These are phyloP conservation scores for Aspergillus eucalypticola DNA, from an alignment of 2,329 filamentous ascomycete genomes.

Conservation along the genomic window DNA sequence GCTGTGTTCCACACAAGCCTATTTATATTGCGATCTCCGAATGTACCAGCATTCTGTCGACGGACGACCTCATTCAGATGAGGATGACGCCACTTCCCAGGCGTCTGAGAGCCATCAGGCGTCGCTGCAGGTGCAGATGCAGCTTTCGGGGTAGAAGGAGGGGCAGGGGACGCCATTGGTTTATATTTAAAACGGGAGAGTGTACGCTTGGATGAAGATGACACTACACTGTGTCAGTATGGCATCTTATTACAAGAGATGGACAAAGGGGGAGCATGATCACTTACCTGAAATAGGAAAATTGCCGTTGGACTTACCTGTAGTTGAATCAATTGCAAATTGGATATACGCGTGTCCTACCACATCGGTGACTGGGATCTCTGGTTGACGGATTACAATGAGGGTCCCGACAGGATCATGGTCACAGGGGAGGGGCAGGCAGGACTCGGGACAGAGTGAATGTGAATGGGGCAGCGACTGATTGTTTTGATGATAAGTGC, in stretches of 20 bases:
- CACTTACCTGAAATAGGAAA: constrained; percentile 7
- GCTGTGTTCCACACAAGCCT: constrained; percentile 68
- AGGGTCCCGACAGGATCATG: constrained; percentile 11
- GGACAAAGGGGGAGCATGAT: neutral
- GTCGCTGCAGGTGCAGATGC: constrained; percentile 28
- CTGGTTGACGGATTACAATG: neutral
- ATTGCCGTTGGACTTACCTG: constrained; percentile 21
- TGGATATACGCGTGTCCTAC: neutral
- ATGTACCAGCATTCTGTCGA: constrained; percentile 75
- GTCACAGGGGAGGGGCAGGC: neutral
- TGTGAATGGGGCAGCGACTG: constrained; percentile 3
- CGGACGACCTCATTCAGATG: constrained; percentile 81
- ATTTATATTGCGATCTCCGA: constrained; percentile 74
- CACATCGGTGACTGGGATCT: neutral
- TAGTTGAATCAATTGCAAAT: constrained; percentile 5
- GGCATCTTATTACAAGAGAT: neutral
- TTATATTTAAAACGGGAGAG: neutral
- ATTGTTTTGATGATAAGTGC: constrained; percentile 24
- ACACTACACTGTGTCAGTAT: neutral
- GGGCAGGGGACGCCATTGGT: constrained; percentile 37
- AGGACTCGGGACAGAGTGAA: neutral
- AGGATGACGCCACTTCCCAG: constrained; percentile 89
- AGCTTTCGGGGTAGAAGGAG: constrained; percentile 47
- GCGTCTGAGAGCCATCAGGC: constrained; percentile 40
- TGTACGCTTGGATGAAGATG: constrained; percentile 5